Evolutionary conservation across 2,329 filamentous ascomycete genomes (phyloP).

Genomic region (Neofusicoccum cordaticola): DNA sequence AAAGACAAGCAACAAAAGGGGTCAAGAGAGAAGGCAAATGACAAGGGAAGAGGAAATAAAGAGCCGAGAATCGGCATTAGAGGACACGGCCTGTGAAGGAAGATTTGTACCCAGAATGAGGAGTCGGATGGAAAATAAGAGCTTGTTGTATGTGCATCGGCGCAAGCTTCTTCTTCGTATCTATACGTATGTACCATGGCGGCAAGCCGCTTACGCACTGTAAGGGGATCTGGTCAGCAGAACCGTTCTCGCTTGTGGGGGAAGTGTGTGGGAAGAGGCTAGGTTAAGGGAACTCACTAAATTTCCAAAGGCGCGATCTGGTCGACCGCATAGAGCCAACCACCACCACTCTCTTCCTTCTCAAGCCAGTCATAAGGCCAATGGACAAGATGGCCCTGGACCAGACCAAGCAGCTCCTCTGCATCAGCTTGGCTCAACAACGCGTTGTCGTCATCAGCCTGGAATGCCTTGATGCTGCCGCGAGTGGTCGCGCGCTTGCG

Average conservation of each 20-base stretch:
- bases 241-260: no score
- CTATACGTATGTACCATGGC: background rate
- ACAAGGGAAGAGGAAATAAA: background rate
- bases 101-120: background rate
- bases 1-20: constrained; percentile 4
- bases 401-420: constrained; percentile 74
- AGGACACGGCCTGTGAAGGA: background rate
- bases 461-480: constrained; percentile 62
- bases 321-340: constrained; percentile 97
- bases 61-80: background rate
- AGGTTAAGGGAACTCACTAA: constrained; percentile 62
- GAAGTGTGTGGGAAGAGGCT: no score
- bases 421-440: constrained; percentile 72
- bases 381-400: constrained; percentile 84
- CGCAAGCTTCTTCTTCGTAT: background rate
- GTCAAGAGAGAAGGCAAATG: constrained; percentile 2
- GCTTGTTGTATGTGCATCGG: background rate
- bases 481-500: constrained; percentile 69
- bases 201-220: background rate
- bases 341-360: constrained; percentile 85
- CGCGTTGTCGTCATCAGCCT: constrained; percentile 62
- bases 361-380: constrained; percentile 91
- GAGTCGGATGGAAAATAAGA: background rate
- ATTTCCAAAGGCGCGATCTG: constrained; percentile 95
- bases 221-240: background rate